Evolutionary conservation across 192 early-diverging fungal genomes (phyloP), one percentile per base, ranked within the genome.

Genomic region (Glomus cerebriforme): DNA sequence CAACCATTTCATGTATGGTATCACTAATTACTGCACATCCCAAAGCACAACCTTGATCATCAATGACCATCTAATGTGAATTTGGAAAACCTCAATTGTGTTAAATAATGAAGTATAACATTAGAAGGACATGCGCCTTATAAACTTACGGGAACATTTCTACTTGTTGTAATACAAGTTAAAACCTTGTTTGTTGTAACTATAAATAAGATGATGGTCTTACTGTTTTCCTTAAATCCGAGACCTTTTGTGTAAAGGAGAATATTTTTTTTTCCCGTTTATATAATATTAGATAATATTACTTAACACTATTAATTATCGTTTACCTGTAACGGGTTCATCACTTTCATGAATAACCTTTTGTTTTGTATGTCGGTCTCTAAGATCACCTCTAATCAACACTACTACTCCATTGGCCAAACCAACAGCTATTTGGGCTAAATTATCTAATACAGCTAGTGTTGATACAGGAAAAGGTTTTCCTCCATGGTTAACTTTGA

Each of bases 371-470:
- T 90, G 89, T 19, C 90, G 86, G 73, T 95, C 93, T 65, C 92
- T 90, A 43, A 98, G 85, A 81, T 96, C 94, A 7, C 96, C 95
- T 43, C 92, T 89, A 22, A 94, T 89, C 43, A 96, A 84, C 26
- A 97, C 83, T 0, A 97, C 96, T 4, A 93, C 91, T 15, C 98
- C 98, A 79, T 96, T 97, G 27, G 95, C 94, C 75, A 99, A 86
- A 3, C 96, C 98, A 43, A 98, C 85, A 17, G 98, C 98, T 17
- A 96, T 86, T 83, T 97, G 98, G 7, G 93, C 88, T 81, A 96
- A 74, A 72, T 92, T 92, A 35, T 94, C 92, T 9, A 96, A 77
- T 13, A 90, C 88, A 59, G 95, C 93, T 59, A 96, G 73, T 0
- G 93, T 89, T 0, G 95, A 85, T 1, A 91, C 93, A 6, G 92